These are phyloP conservation scores for Aspergillus ruber DNA, from an alignment of 2,329 filamentous ascomycete genomes.

Conservation along the genomic window DNA sequence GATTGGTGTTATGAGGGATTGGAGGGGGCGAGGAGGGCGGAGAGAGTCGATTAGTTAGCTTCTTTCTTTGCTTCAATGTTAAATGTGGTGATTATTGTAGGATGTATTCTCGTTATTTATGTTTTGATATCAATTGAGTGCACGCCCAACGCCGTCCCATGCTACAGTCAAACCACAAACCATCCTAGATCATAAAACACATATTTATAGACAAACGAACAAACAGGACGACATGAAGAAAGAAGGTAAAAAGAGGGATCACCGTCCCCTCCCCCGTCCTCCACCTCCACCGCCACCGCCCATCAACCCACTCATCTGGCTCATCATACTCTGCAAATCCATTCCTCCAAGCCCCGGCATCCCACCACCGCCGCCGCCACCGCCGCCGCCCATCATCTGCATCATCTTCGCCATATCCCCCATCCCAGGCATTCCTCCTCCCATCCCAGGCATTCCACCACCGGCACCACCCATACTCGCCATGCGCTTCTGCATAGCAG, in stretches of 20 bases:
- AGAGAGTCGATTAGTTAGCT: slow-evolving; percentile 6
- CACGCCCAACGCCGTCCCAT: slow-evolving; percentile 16
- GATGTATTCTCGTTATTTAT: not conserved
- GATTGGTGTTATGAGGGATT: slow-evolving; percentile 12
- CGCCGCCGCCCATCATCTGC: slow-evolving; percentile 76
- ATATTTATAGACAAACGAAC: slow-evolving; percentile 14
- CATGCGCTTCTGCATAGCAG: slow-evolving; percentile 93
- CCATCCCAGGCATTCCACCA: slow-evolving; percentile 49
- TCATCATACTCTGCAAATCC: slow-evolving; percentile 67
- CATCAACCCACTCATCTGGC: slow-evolving; percentile 64
- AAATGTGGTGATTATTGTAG: not conserved
- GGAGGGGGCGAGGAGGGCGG: slow-evolving; percentile 10
- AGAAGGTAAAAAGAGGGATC: slow-evolving; percentile 7
- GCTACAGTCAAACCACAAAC: slow-evolving; percentile 2
- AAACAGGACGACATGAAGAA: slow-evolving; percentile 12
- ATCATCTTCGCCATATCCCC: slow-evolving; percentile 88
- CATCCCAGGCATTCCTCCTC: slow-evolving; percentile 76
- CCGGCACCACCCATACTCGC: slow-evolving; percentile 80
- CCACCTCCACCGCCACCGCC: slow-evolving; percentile 40
- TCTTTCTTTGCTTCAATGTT: not conserved
- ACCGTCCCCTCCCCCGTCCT: slow-evolving; percentile 28
- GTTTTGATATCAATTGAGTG: not conserved
- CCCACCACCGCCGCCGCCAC: slow-evolving; percentile 57
- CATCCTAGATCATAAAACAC: slow-evolving; percentile 8
- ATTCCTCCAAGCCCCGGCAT: slow-evolving; percentile 55